Evolutionary conservation across 768 basidiomycete species (phyloP), one percentile per base, ranked within the genome.

Genomic region (Amanita brunnescens): DNA sequence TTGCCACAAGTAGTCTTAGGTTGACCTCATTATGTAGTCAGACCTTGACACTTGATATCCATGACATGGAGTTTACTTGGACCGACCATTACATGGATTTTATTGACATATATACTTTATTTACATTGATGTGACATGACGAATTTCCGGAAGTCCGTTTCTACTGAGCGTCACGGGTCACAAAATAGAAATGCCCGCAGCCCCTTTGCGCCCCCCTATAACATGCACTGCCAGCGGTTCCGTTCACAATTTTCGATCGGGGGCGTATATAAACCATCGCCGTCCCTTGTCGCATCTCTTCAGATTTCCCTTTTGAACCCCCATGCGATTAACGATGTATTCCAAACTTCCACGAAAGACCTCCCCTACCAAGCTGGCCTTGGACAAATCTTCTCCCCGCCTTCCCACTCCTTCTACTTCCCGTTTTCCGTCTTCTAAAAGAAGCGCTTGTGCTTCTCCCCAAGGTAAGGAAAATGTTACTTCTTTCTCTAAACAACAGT

Each of bases 351-450:
- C n/a, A 4, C 30, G 33, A 46, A 46, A 32, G n/a, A 46, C 44
- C 26, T 41, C 40, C 40, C 12, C 40, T 20, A 2, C 6, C 47
- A 48, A 48, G 47, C 47, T 10, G 47, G 47, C 18, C 47, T 48
- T 48, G 47, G 16, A 48, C 35, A 37, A 33, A 1, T n/a, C 32
- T 35, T 20, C 46, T 14, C 13, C 44, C 16, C 44, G 16, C 20
- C 44, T 18, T 34, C 26, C 44, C 13, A 30, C 26, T 16, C 33
- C 44, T 9, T 45, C 29, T 8, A 16, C 33, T 5, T 37, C 16
- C 21, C 21, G 18, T n/a, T 14, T 6, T n/a, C 12, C 47, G 4
- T 9, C 4, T 34, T 48, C 33, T 38, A n/a, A n/a, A n/a, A n/a
- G n/a, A n/a, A n/a, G n/a, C n/a, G n/a, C n/a, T n/a, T n/a, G 26